Evolutionary conservation across 257 asterid genomes (phyloP).

Genomic region (Ajuga chamaepitys): DNA sequence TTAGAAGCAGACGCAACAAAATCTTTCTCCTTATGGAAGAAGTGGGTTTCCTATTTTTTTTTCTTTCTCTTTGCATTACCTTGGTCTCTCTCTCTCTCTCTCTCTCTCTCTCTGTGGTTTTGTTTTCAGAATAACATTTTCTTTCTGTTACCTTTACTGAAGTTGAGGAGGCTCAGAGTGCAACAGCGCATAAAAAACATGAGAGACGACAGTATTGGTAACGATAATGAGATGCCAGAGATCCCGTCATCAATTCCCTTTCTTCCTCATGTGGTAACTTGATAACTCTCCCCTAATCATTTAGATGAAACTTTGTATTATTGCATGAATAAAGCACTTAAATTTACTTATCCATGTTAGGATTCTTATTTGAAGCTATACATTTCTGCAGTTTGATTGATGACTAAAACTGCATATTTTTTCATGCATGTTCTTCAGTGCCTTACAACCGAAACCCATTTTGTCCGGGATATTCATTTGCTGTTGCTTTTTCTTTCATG

Average conservation of each 20-base stretch:
- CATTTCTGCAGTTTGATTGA: too few species aligned
- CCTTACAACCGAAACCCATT: too few species aligned
- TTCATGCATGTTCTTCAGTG: too few species aligned
- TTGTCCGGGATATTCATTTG: too few species aligned
- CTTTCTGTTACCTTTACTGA: not conserved
- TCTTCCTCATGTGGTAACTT: slow-evolving; percentile 76
- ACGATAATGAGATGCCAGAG: slow-evolving; percentile 83
- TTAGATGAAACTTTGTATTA: not conserved
- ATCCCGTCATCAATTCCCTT: slow-evolving; percentile 88
- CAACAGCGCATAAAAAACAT: slow-evolving; percentile 60
- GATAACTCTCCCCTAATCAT: slow-evolving; percentile 3
- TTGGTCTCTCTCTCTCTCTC: not conserved
- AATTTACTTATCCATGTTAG: not conserved
- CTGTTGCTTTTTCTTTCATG: too few species aligned
- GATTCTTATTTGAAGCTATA: not conserved
- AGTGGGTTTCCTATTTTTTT: slow-evolving; percentile 33
- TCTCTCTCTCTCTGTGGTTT: not conserved
- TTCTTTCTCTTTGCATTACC: not conserved
- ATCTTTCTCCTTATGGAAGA: slow-evolving; percentile 95
- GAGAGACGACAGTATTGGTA: slow-evolving; percentile 26
- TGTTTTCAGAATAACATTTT: not conserved
- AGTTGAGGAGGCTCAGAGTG: slow-evolving; percentile 86
- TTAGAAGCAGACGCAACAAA: slow-evolving; percentile 74
- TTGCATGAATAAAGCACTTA: slow-evolving; percentile 4
- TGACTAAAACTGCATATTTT: too few species aligned